Evolutionary conservation across 495 filamentous ascomycete genomes (phyloP).

Genomic region (Entonaema liquescens): DNA sequence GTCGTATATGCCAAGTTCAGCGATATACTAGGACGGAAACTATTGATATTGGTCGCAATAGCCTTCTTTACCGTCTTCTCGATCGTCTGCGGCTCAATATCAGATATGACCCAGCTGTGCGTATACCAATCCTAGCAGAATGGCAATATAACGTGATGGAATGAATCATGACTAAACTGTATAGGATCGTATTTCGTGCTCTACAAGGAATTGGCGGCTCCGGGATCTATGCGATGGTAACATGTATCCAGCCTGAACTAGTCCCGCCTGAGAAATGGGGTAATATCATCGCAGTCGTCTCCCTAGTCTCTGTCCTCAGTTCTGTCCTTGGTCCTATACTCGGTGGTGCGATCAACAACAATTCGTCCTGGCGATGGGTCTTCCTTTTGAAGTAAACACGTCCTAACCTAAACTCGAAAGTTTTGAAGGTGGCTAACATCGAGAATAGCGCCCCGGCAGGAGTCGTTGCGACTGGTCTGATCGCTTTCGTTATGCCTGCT

Average conservation of each 20-base stretch:
- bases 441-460: constrained; percentile 45
- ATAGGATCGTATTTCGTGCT: constrained; percentile 61
- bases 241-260: constrained; percentile 57
- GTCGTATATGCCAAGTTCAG: constrained; percentile 62
- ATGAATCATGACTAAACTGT: constrained; percentile 37
- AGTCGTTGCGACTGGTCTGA: constrained; percentile 34
- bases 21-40: constrained; percentile 63
- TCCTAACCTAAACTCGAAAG: not conserved
- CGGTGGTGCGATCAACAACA: constrained; percentile 52
- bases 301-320: constrained; percentile 56
- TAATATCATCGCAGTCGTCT: constrained; percentile 57
- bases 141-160: not conserved
- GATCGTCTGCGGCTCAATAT: constrained; percentile 58
- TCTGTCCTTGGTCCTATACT: constrained; percentile 55
- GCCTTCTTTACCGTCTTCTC: constrained; percentile 62
- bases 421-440: not conserved
- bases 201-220: constrained; percentile 65
- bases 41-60: constrained; percentile 52
- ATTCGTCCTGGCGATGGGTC: constrained; percentile 52
- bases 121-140: constrained; percentile 10
- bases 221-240: constrained; percentile 62
- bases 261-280: constrained; percentile 56
- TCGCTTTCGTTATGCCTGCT: constrained; percentile 47
- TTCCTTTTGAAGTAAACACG: constrained; percentile 50
- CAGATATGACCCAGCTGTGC: constrained; percentile 59